Evolutionary conservation across 176 grass and related monocot species (phyloP).

Genomic region (Musa troglodytarum): DNA sequence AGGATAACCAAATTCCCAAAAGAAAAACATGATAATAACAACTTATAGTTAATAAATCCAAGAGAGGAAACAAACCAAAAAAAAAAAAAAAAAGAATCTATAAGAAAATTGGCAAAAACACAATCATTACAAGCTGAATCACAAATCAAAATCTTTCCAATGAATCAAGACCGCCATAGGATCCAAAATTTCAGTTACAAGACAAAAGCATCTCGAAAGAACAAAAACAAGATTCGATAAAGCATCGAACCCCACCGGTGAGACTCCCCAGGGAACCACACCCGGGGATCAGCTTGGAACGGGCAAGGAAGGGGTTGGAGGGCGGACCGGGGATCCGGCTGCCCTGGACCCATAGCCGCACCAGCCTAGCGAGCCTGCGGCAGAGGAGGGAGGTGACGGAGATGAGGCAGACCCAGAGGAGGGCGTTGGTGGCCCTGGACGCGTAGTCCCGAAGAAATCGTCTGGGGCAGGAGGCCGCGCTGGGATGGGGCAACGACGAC

Average conservation of each 20-base stretch:
- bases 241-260: conserved; percentile 20
- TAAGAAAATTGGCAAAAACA: neutral
- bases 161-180: neutral
- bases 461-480: conserved; percentile 24
- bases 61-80: neutral
- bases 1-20: neutral
- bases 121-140: neutral
- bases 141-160: neutral
- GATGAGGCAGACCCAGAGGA: conserved; percentile 63
- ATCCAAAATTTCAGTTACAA: neutral
- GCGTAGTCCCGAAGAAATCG: conserved; percentile 63
- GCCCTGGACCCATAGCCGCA: conserved; percentile 60
- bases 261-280: conserved; percentile 48
- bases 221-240: neutral
- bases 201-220: neutral
- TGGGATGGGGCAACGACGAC: conserved; percentile 4
- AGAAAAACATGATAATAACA: neutral
- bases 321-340: conserved; percentile 57
- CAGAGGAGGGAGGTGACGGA: conserved; percentile 47
- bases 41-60: neutral
- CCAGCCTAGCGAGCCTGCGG: conserved; percentile 29
- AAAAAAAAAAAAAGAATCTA: neutral
- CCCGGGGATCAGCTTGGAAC: conserved; percentile 25
- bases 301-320: conserved; percentile 13
- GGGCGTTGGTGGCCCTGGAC: conserved; percentile 57